These are phyloP conservation scores for Thuidium tamariscinum DNA, from an alignment of 225 moss, liverwort and hornwort species.

Conservation along the genomic window DNA sequence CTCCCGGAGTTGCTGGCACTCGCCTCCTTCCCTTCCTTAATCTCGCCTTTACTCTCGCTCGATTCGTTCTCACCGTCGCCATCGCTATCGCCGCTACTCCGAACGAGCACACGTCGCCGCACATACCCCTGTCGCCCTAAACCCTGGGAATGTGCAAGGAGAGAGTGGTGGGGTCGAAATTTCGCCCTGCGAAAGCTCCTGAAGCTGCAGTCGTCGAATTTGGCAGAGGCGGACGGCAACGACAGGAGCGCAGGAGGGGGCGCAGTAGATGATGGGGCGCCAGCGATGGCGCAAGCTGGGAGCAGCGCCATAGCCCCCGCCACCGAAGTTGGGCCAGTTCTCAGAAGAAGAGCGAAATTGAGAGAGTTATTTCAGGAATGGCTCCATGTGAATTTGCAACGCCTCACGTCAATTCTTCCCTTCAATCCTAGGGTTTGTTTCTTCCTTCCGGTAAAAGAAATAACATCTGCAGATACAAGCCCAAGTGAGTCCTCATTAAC, in stretches of 20 bases:
- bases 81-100: not conserved
- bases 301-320: not conserved
- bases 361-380: not conserved
- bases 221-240: not conserved
- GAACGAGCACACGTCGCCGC: not conserved
- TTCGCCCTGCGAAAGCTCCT: not conserved
- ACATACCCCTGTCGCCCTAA: not conserved
- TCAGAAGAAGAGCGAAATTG: not conserved
- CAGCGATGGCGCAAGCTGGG: slow-evolving; percentile 4
- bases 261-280: not conserved
- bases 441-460: not conserved
- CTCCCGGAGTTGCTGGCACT: not conserved
- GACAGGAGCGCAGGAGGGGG: not conserved
- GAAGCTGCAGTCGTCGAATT: not conserved
- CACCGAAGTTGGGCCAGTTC: not conserved
- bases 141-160: not conserved
- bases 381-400: not conserved
- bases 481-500: not conserved
- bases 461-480: not conserved
- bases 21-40: not conserved
- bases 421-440: not conserved
- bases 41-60: not conserved
- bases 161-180: not conserved
- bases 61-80: not conserved
- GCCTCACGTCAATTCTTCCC: not conserved